Percentiles rank a stretch among this genome's conserved stretches.
These are phyloP conservation scores for Kernera saxatilis DNA, from an alignment of 345 rosid genomes.

Conservation along the genomic window DNA sequence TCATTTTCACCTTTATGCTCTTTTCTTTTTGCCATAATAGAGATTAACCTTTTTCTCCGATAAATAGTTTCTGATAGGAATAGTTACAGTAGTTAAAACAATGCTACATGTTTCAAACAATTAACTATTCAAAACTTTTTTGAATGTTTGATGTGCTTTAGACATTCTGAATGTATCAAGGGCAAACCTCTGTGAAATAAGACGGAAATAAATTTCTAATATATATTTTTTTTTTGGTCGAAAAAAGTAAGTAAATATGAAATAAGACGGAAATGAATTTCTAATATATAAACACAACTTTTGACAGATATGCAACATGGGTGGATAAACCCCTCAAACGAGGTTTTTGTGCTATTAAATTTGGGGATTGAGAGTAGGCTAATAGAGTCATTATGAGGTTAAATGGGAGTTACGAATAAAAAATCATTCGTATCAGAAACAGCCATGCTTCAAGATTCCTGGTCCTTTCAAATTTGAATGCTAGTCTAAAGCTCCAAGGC, in stretches of 20 bases:
- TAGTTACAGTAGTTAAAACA: not conserved
- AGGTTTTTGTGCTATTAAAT: not conserved
- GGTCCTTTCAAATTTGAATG: conserved; percentile 12
- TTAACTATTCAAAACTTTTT: not conserved
- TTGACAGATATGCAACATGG: not conserved
- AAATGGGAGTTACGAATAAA: not conserved
- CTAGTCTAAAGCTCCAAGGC: not conserved
- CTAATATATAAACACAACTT: not conserved
- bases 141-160: not conserved
- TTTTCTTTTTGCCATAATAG: not conserved
- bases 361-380: conserved; percentile 35
- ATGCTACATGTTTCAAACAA: not conserved
- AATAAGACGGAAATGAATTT: not conserved
- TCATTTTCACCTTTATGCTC: not conserved
- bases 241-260: too few relatives aligned
- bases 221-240: too few relatives aligned
- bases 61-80: not conserved
- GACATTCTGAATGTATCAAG: not conserved
- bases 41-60: not conserved
- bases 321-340: not conserved
- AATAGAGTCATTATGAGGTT: conserved; percentile 28
- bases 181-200: too few relatives aligned
- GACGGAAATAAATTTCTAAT: not conserved
- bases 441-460: conserved; percentile 31
- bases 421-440: conserved; percentile 1